phyloP scores from a whole-genome alignment of 805 yeast species.

The Peterozyma xylosa region DNA sequence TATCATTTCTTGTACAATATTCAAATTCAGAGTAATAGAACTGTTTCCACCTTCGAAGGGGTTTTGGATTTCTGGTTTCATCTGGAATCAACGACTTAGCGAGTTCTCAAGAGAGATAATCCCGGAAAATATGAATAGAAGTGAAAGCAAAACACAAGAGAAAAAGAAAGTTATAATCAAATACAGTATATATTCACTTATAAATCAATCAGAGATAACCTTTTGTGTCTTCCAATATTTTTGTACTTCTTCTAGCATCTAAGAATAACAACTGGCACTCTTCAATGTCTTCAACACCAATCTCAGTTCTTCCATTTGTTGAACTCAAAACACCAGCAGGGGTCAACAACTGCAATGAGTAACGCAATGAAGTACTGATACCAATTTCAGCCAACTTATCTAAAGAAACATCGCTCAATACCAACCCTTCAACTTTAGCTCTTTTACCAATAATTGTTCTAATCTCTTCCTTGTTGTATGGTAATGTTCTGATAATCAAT shows the following conservation, averaged over 20 bases:
- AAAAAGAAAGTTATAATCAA: no score
- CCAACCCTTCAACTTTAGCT: constrained; percentile 68
- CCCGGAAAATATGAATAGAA: no score
- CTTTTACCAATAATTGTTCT: constrained; percentile 76
- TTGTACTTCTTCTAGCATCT: constrained; percentile 78
- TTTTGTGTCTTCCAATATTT: constrained; percentile 46
- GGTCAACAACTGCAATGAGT: constrained; percentile 82
- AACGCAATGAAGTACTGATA: constrained; percentile 73
- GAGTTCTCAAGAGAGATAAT: no score
- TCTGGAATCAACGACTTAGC: no score
- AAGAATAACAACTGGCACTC: constrained; percentile 78
- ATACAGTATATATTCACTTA: no score
- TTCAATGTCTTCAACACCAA: constrained; percentile 64
- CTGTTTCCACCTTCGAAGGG: no score
- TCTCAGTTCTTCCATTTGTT: constrained; percentile 63
- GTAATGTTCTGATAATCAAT: constrained; percentile 84
- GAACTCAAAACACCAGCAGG: constrained; percentile 84
- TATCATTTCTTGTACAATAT: no score
- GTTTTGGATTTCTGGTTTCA: no score
- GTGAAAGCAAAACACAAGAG: no score
- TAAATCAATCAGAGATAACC: constrained; percentile 9
- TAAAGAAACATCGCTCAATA: constrained; percentile 61
- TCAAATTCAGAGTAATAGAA: no score
- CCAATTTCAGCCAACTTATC: constrained; percentile 71
- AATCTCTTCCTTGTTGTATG: constrained; percentile 82